phyloP scores from a whole-genome alignment of 2,329 filamentous ascomycete species.

The Dothideomycetes sp. region DNA sequence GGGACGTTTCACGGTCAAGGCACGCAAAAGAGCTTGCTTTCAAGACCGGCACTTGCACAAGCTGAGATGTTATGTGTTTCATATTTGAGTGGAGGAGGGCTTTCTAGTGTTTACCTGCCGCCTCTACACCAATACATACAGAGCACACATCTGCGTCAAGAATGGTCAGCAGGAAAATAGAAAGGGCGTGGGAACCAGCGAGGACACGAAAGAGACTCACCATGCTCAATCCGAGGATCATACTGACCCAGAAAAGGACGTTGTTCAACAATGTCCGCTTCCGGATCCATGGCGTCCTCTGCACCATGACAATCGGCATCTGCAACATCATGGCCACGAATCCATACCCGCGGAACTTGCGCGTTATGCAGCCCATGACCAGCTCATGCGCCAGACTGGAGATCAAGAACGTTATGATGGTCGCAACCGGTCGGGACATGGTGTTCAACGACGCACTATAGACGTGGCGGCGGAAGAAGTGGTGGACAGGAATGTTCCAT shows the following conservation, averaged over 20 bases:
- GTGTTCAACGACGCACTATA: slow-evolving; percentile 72
- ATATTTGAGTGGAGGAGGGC: too few species aligned
- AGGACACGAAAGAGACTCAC: slow-evolving; percentile 12
- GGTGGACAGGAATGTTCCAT: slow-evolving; percentile 97
- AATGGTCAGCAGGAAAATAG: slow-evolving; percentile 10
- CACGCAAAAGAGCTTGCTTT: too few species aligned
- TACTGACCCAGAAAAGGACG: slow-evolving; percentile 21
- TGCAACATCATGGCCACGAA: slow-evolving; percentile 95
- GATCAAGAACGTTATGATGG: slow-evolving; percentile 82
- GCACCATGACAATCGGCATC: slow-evolving; percentile 85
- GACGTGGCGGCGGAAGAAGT: slow-evolving; percentile 88
- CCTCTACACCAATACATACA: slow-evolving; percentile 46
- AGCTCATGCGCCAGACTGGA: slow-evolving; percentile 85
- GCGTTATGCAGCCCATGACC: slow-evolving; percentile 95
- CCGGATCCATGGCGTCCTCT: slow-evolving; percentile 67
- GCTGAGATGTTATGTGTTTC: too few species aligned
- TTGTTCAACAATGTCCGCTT: slow-evolving; percentile 64
- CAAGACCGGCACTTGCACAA: too few species aligned
- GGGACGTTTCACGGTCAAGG: too few species aligned
- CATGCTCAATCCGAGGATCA: slow-evolving; percentile 25
- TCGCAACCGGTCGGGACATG: slow-evolving; percentile 67
- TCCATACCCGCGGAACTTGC: slow-evolving; percentile 90
- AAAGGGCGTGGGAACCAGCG: slow-evolving; percentile 9
- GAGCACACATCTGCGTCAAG: slow-evolving; percentile 42
- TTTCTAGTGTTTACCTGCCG: too few species aligned